Conservation (phyloP, 257 asterid genomes). For the Solanum chmielewskii region DNA sequence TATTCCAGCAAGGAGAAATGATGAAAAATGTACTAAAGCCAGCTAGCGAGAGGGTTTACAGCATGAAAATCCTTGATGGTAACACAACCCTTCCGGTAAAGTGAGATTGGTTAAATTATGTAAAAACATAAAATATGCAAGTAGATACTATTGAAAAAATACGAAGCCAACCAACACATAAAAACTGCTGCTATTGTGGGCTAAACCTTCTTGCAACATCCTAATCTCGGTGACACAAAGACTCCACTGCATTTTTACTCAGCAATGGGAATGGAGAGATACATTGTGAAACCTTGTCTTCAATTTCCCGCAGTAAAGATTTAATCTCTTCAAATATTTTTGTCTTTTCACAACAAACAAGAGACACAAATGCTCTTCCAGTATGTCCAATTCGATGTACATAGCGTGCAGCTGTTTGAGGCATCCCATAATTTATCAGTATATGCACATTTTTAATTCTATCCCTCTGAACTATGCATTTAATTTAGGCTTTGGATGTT, state of each 20-base stretch:
- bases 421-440: constrained; percentile 89
- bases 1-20: too few species aligned
- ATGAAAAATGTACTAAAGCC: too few species aligned
- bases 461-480: constrained; percentile 91
- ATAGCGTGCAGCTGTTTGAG: constrained; percentile 69
- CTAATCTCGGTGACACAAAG: constrained; percentile 92
- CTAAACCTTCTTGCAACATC: neutral
- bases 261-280: constrained; percentile 87
- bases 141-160: neutral
- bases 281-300: constrained; percentile 42
- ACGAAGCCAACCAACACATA: too few species aligned
- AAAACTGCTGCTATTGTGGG: too few species aligned
- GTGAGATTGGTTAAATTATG: too few species aligned
- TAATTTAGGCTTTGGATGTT: constrained; percentile 42
- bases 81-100: too few species aligned
- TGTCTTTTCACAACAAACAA: constrained; percentile 15
- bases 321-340: constrained; percentile 53
- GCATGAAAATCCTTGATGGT: too few species aligned
- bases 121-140: too few species aligned
- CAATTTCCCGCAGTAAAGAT: constrained; percentile 65
- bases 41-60: too few species aligned
- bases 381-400: constrained; percentile 98
- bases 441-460: constrained; percentile 92
- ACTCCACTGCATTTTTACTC: constrained; percentile 75
- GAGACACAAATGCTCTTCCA: constrained; percentile 94